Evolutionary conservation across 805 yeast genomes (phyloP), one percentile per base, ranked within the genome.

Genomic region (Spathaspora sp.): DNA sequence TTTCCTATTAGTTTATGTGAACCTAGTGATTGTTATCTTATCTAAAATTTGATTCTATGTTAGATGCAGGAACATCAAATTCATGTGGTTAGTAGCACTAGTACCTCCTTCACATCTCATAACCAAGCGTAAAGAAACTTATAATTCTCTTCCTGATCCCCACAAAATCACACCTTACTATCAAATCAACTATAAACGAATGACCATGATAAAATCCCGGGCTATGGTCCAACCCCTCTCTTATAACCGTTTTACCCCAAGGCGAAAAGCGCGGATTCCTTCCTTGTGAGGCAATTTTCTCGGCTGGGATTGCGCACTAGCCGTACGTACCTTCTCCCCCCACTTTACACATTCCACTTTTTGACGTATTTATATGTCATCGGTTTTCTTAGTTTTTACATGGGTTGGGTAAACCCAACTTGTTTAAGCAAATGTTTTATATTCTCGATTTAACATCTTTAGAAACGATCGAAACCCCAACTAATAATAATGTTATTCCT

Each of bases 381-480:
- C 2, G 16, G 14, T 35, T 35, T 11, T 35, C 40, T 12, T 12
- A 12, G 11, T 29, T 29, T 9, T 29, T 5, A 11, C 3, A 29
- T 5, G 5, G 32, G 14, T 5, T 29, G 11, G 4, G 40, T 14
- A 5, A 35, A 31, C 35, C 4, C n/a, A 31, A 23, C 6, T 23
- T 23, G n/a, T n/a, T n/a, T 28, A 28, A 28, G 29, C 6, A 9
- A 38, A 47, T 47, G 49, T 47, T 47, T 23, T 47, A 28, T 40
- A n/a, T 47, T 16, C 47, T 47, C n/a, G 49, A 47, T 28, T 38
- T 47, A 11, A 11, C 47, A 6, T 38, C 47, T 19, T 20, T 28
- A 11, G 49, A 47, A 42, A 47, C 49, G 2, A 47, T 47, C 2
- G 26, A 35, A 31, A 18, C 39, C 5, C 14, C 47, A 8, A 12